Base-by-base conservation (phyloP, 2,329 filamentous ascomycete species). In the Diaporthe aspalathi region DNA sequence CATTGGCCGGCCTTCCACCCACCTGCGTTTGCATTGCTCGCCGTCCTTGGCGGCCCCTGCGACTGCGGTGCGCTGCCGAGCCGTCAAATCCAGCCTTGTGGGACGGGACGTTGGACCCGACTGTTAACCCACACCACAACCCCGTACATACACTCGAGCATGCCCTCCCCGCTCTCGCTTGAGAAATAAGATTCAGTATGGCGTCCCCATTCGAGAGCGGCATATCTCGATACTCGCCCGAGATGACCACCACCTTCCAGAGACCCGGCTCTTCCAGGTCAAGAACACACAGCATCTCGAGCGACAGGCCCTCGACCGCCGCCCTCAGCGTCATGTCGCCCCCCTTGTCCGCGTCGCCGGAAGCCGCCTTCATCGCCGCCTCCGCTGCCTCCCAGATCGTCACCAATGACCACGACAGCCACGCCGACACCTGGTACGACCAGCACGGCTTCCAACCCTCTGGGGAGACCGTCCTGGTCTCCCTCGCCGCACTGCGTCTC, bases 321-420 rank as follows among this genome's bases (percentile, higher is more conserved):
- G 84, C 87, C 77, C 84, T 82, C 80, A 87, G 87, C 77, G 82
- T 92, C 63, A 86, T 89, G 80, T 89, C 90, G 57, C 92, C 93
- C 67, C 92, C 94, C 22, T 80, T 88, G 43, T 84, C 85, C 63
- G 88, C 95, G 71, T 91, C 91, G 56, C 96, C 95, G 12, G 86
- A 92, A 75, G 92, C 96, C 38, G 93, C 91, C 22, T 99, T 97
- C 82, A 95, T 99, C 77, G 95, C 95, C 57, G 87, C 90, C 40
- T 92, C 94, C 56, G 94, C 95, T 71, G 96, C 95, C 66, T 94
- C 94, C 22, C 94, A 98, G 80, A 95, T 97, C 74, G 91, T 98
- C 76, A 95, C 94, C 71, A 94, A 94, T 78, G 92, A 97, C 78
- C 92, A 96, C 81, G 93, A 95, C 78, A 90, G 88, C 75, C 91